A percentile compares a stretch with the other conserved stretches of the same genome.
These are phyloP conservation scores for Globisporangium echinulatum DNA, from an alignment of 352 stramenopile species.

Conservation along the genomic window DNA sequence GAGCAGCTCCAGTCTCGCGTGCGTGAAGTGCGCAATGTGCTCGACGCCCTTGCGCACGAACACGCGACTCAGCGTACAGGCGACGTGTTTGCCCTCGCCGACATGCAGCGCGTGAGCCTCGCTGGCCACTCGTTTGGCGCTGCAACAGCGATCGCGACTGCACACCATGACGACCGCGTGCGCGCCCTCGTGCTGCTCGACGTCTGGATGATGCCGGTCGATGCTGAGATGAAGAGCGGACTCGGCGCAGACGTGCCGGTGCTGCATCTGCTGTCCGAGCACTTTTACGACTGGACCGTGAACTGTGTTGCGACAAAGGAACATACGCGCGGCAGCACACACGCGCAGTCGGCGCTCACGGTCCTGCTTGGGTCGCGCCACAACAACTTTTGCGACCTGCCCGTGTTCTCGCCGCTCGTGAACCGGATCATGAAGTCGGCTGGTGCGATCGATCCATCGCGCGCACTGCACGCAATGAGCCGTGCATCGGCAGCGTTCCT, in stretches of 20 bases:
- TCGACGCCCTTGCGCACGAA: constrained; percentile 27
- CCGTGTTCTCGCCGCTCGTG: constrained; percentile 51
- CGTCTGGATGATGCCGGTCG: constrained; percentile 62
- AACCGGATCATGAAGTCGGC: constrained; percentile 45
- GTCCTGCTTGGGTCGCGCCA: constrained; percentile 38
- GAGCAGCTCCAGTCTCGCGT: constrained; percentile 49
- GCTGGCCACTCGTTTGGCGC: constrained; percentile 61
- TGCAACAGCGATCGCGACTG: constrained; percentile 44
- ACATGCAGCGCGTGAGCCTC: constrained; percentile 32
- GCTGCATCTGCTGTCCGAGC: constrained; percentile 58
- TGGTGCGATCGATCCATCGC: constrained; percentile 36
- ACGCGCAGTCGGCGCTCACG: constrained; percentile 28
- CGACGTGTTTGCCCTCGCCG: constrained; percentile 24
- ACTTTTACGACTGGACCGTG: constrained; percentile 46
- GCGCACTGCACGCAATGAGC: constrained; percentile 34
- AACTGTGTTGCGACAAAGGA: constrained; percentile 14
- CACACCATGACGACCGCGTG: constrained; percentile 42
- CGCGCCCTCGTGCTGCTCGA: constrained; percentile 47
- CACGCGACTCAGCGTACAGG: constrained; percentile 4
- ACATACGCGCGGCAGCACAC: constrained; percentile 26
- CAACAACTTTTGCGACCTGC: constrained; percentile 74
- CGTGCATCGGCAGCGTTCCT: constrained; percentile 50
- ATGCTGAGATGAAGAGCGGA: constrained; percentile 26
- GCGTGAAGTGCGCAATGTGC: constrained; percentile 35
- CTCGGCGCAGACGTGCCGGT: constrained; percentile 33